Evolutionary conservation across 257 asterid genomes (phyloP).

Genomic region (Ehretia macrophylla): DNA sequence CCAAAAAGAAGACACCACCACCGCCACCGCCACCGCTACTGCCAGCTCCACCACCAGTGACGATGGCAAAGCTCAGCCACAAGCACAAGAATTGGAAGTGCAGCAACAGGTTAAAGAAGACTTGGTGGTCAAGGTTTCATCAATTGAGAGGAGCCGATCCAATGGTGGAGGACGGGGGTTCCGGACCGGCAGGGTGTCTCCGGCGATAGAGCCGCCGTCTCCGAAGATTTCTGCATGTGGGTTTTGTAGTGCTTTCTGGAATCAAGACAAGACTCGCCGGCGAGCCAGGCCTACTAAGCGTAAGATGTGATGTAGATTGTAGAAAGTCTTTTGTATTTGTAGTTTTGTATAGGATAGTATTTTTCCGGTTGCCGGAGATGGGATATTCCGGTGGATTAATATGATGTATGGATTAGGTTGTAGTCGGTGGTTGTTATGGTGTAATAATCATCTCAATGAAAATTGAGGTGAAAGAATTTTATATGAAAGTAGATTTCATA

Average conservation of each 20-base stretch:
- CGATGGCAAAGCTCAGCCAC: constrained; percentile 10
- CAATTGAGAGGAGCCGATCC: constrained; percentile 52
- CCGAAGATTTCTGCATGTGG: constrained; percentile 54
- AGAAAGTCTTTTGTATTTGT: background rate
- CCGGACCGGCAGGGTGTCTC: constrained; percentile 47
- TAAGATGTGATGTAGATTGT: constrained; percentile 19
- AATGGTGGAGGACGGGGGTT: constrained; percentile 30
- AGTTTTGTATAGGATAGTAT: background rate
- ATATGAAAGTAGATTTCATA: constrained; percentile 18
- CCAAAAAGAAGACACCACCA: constrained; percentile 30
- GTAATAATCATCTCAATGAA: constrained; percentile 14
- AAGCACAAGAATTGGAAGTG: constrained; percentile 9
- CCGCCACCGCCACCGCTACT: constrained; percentile 9
- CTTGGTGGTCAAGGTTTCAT: constrained; percentile 19
- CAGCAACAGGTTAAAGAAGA: background rate
- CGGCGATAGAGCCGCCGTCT: constrained; percentile 49
- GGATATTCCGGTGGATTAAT: constrained; percentile 11
- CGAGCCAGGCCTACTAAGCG: constrained; percentile 37
- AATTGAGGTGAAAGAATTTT: constrained; percentile 29
- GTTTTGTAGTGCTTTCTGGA: constrained; percentile 40
- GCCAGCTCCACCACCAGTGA: constrained; percentile 9
- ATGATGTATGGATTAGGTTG: constrained; percentile 10
- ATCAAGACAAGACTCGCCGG: constrained; percentile 27
- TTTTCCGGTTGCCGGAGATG: constrained; percentile 17
- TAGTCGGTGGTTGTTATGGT: constrained; percentile 11